Evolutionary conservation across 345 rosid species (phyloP).

Genomic region (Populus tremula): DNA sequence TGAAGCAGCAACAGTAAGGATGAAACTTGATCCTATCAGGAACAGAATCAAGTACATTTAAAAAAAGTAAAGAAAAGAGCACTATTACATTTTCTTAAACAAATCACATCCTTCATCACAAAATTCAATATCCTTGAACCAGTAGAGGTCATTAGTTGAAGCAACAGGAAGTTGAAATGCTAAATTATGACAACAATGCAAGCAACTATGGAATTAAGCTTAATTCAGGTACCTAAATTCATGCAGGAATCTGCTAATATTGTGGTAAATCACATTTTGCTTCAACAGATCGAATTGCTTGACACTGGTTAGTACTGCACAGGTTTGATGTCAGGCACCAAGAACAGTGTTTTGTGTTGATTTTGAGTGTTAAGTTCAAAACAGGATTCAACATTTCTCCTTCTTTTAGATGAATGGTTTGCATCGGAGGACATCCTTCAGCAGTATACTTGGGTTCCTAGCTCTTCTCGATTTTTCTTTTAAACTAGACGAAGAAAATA

Average conservation of each 20-base stretch:
- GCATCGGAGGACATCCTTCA: no score
- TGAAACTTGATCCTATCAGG: not conserved
- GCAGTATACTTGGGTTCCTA: no score
- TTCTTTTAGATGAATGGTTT: not conserved
- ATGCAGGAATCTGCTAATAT: not conserved
- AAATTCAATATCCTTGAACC: not conserved
- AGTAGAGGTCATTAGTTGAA: not conserved
- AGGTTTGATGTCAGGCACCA: not conserved
- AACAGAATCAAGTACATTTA: not conserved
- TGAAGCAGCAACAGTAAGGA: not conserved
- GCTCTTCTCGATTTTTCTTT: no score
- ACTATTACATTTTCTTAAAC: not conserved
- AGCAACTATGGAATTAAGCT: not conserved
- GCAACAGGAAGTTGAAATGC: not conserved
- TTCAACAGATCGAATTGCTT: not conserved
- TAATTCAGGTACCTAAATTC: not conserved
- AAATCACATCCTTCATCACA: not conserved
- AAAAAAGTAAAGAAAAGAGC: no score
- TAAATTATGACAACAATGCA: not conserved
- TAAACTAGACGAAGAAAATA: no score
- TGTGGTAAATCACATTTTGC: not conserved
- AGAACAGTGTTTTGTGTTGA: not conserved
- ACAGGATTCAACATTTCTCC: not conserved
- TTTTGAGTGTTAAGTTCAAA: not conserved
- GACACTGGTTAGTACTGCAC: not conserved